Evolutionary conservation across 2,329 filamentous ascomycete species (phyloP).

Genomic region (Pyrenophora teres): DNA sequence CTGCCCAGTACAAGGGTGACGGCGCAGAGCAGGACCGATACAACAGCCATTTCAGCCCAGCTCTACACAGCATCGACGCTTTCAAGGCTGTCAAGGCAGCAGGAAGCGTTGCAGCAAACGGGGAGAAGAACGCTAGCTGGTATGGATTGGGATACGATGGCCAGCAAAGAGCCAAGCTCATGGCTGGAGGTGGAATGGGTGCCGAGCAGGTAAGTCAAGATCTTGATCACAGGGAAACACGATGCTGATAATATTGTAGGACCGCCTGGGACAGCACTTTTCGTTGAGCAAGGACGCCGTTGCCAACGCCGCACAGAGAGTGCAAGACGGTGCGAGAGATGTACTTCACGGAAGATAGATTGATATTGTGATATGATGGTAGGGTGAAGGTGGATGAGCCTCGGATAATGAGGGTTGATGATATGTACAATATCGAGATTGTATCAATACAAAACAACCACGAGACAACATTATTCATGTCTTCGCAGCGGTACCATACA

Average conservation of each 20-base stretch:
- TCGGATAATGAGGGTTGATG: no score
- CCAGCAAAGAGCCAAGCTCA: slow-evolving; percentile 32
- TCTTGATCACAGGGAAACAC: neutral
- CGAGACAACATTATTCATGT: no score
- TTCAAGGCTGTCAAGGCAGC: slow-evolving; percentile 34
- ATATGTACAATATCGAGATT: no score
- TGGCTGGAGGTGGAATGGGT: slow-evolving; percentile 38
- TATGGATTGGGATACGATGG: slow-evolving; percentile 41
- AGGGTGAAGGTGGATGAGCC: no score
- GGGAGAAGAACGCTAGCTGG: slow-evolving; percentile 31
- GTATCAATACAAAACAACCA: no score
- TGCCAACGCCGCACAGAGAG: slow-evolving; percentile 31
- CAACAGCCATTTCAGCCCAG: slow-evolving; percentile 33
- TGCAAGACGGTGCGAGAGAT: slow-evolving; percentile 34
- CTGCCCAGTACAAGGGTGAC: slow-evolving; percentile 26
- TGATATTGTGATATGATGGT: no score
- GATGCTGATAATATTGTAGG: slow-evolving; percentile 24
- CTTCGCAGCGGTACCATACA: no score
- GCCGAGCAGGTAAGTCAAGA: slow-evolving; percentile 40
- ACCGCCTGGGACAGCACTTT: slow-evolving; percentile 39
- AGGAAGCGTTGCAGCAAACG: slow-evolving; percentile 28
- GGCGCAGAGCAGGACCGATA: slow-evolving; percentile 44
- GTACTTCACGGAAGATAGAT: slow-evolving; percentile 24
- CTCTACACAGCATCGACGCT: slow-evolving; percentile 25
- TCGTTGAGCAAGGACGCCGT: slow-evolving; percentile 25